Evolutionary conservation across 805 yeast genomes (phyloP).

Genomic region (Pichia heedii): DNA sequence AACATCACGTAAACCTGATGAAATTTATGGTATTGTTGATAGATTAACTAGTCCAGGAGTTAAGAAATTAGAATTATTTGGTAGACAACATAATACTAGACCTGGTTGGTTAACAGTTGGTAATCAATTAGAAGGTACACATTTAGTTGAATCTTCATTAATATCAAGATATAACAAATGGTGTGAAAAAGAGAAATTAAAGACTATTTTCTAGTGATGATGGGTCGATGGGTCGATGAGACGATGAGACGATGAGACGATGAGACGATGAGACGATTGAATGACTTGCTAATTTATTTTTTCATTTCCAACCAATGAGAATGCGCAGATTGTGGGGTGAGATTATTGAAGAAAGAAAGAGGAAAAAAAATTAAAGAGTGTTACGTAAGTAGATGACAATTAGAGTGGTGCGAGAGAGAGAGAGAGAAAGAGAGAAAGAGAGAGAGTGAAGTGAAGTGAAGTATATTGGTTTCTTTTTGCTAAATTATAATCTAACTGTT

Average conservation of each 20-base stretch:
- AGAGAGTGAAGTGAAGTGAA: too few species aligned
- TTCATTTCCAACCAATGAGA: neutral
- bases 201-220: neutral
- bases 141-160: constrained; percentile 52
- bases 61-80: constrained; percentile 81
- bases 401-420: too few species aligned
- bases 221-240: neutral
- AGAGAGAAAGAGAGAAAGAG: too few species aligned
- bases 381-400: too few species aligned
- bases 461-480: too few species aligned
- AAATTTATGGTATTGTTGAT: constrained; percentile 77
- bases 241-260: neutral
- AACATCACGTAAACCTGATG: constrained; percentile 87
- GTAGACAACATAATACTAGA: constrained; percentile 75
- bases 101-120: constrained; percentile 90
- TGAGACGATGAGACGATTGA: too few species aligned
- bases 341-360: too few species aligned
- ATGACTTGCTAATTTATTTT: too few species aligned
- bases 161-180: constrained; percentile 12
- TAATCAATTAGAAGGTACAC: constrained; percentile 57
- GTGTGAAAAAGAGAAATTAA: neutral
- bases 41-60: constrained; percentile 70
- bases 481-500: too few species aligned
- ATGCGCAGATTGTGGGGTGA: neutral
- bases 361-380: too few species aligned